Percentiles rank a stretch among this genome's conserved stretches.
Conservation (phyloP, 768 basidiomycete species). For the Lentinula aciculospora region DNA sequence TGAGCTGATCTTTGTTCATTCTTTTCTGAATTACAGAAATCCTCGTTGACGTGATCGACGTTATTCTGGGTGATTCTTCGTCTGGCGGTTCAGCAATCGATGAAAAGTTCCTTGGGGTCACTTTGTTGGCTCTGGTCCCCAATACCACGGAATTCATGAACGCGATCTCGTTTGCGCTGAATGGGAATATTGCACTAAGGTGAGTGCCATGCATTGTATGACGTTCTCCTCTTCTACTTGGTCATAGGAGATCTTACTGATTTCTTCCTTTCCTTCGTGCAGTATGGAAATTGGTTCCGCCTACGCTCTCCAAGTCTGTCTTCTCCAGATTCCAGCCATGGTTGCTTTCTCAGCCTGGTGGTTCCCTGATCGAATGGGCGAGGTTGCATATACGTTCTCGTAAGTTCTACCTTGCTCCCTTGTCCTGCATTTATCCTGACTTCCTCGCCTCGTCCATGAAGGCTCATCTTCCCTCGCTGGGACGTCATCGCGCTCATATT, state of each 20-base stretch:
- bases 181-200: conserved; percentile 96
- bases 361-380: conserved; percentile 78
- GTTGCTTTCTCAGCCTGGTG: conserved; percentile 98
- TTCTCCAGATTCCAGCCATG: conserved; percentile 98
- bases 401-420: conserved; percentile 34
- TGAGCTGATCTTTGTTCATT: neutral
- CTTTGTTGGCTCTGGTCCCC: conserved; percentile 93
- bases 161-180: conserved; percentile 94
- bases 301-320: conserved; percentile 96
- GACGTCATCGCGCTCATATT: conserved; percentile 93
- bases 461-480: conserved; percentile 97
- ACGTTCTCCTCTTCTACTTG: neutral
- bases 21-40: conserved; percentile 71
- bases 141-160: conserved; percentile 99
- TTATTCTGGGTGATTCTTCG: conserved; percentile 73
- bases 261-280: neutral
- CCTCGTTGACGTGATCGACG: conserved; percentile 92
- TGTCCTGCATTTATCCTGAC: neutral
- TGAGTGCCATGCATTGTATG: conserved; percentile 24
- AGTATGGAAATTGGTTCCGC: conserved; percentile 99
- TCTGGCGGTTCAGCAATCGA: conserved; percentile 49
- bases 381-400: conserved; percentile 90
- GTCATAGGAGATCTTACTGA: too few species aligned
- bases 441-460: conserved; percentile 9
- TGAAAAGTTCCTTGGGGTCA: conserved; percentile 96